Evolutionary conservation across 352 stramenopile genomes (phyloP).

Genomic region (Pythium vanterpoolii): DNA sequence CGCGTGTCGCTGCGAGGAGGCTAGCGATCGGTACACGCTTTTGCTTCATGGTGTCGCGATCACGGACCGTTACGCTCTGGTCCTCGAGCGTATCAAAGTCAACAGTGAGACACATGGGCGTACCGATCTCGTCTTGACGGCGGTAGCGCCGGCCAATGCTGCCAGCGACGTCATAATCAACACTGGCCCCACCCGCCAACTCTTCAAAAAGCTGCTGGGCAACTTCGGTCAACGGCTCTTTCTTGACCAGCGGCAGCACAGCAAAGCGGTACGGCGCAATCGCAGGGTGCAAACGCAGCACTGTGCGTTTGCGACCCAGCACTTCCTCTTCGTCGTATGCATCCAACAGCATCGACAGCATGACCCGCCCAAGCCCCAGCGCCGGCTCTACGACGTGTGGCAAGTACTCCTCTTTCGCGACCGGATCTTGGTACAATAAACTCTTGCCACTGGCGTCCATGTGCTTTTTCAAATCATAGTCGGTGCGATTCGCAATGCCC

Average conservation of each 20-base stretch:
- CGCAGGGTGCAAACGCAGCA: constrained; percentile 91
- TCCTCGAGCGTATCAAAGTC: constrained; percentile 97
- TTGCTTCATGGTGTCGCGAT: constrained; percentile 96
- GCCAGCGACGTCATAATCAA: constrained; percentile 90
- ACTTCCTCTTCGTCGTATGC: constrained; percentile 96
- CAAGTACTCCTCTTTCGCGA: constrained; percentile 87
- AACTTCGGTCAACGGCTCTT: constrained; percentile 89
- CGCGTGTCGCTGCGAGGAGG: constrained; percentile 52
- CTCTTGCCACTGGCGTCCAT: constrained; percentile 91
- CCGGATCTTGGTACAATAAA: constrained; percentile 60
- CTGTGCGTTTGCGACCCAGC: constrained; percentile 63
- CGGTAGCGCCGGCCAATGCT: constrained; percentile 91
- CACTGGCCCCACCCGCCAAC: constrained; percentile 85
- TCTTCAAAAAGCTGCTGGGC: constrained; percentile 90
- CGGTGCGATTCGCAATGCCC: constrained; percentile 94
- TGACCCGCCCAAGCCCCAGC: constrained; percentile 89
- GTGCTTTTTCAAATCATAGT: constrained; percentile 97
- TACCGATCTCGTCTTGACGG: constrained; percentile 96
- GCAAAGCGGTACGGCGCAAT: constrained; percentile 93
- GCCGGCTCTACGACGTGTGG: constrained; percentile 95
- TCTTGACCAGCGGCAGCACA: constrained; percentile 95
- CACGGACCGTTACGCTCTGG: constrained; percentile 94
- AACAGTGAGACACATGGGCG: constrained; percentile 96
- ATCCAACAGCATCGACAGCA: constrained; percentile 93
- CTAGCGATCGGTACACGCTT: constrained; percentile 91